Conservation (phyloP, 352 stramenopile genomes). For the Saprolegnia diclina region DNA sequence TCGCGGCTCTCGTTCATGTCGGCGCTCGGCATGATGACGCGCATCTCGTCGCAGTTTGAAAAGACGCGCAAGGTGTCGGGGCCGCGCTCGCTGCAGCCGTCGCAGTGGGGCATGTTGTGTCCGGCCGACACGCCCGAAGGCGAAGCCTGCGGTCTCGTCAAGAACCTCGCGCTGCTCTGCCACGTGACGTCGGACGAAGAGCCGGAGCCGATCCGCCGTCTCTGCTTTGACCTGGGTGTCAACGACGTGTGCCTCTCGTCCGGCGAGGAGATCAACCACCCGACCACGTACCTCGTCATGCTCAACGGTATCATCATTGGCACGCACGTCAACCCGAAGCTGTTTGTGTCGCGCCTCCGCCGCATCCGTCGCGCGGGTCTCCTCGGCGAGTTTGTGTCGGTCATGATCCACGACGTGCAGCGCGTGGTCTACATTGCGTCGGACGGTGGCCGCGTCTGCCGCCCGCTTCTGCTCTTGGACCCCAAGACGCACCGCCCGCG, state of each 20-base stretch:
- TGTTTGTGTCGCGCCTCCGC: slow-evolving; percentile 83
- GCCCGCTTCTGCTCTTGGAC: slow-evolving; percentile 94
- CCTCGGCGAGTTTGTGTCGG: slow-evolving; percentile 96
- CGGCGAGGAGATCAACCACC: slow-evolving; percentile 95
- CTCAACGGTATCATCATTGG: slow-evolving; percentile 99
- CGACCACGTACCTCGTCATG: slow-evolving; percentile 95
- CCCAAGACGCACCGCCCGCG: slow-evolving; percentile 82
- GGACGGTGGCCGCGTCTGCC: slow-evolving; percentile 97
- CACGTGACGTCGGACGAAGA: slow-evolving; percentile 94
- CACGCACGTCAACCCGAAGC: slow-evolving; percentile 88
- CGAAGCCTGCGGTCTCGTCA: slow-evolving; percentile 98
- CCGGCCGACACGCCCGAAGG: slow-evolving; percentile 98
- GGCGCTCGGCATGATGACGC: slow-evolving; percentile 98
- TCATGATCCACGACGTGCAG: slow-evolving; percentile 98
- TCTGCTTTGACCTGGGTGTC: slow-evolving; percentile 97
- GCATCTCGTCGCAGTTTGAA: slow-evolving; percentile 98
- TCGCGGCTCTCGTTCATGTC: slow-evolving; percentile 98
- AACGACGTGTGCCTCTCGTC: slow-evolving; percentile 93
- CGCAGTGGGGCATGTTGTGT: slow-evolving; percentile 99
- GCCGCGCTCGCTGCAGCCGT: slow-evolving; percentile 96
- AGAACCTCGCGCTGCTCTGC: slow-evolving; percentile 98
- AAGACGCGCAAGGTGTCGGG: slow-evolving; percentile 99
- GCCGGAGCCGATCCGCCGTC: slow-evolving; percentile 86
- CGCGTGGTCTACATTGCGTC: slow-evolving; percentile 97
- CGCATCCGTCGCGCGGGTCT: slow-evolving; percentile 77